Evolutionary conservation across 805 yeast species (phyloP).

Genomic region (Priceomyces medius): DNA sequence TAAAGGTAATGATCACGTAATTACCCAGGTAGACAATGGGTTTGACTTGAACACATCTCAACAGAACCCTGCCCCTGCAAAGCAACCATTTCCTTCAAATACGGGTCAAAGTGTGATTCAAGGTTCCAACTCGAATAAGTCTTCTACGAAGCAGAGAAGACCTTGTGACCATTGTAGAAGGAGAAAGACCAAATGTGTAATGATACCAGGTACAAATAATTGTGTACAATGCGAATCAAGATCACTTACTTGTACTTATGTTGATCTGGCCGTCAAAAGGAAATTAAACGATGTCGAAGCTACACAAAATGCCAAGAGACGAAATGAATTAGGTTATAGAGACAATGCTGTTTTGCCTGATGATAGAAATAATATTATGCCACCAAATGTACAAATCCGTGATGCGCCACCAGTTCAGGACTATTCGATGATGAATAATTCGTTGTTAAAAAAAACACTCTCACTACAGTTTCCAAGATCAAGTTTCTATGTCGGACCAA

Average conservation of each 20-base stretch:
- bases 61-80: neutral
- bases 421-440: constrained; percentile 61
- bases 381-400: constrained; percentile 47
- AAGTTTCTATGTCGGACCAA: constrained; percentile 83
- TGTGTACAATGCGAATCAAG: constrained; percentile 79
- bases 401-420: constrained; percentile 64
- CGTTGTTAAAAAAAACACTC: constrained; percentile 64
- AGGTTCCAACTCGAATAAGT: constrained; percentile 8
- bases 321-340: constrained; percentile 7
- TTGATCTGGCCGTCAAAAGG: constrained; percentile 52
- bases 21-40: neutral
- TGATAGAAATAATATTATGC: constrained; percentile 17
- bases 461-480: constrained; percentile 88
- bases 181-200: constrained; percentile 75
- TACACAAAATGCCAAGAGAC: constrained; percentile 16
- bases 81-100: neutral
- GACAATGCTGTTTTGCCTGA: constrained; percentile 12
- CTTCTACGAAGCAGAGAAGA: constrained; percentile 41
- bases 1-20: constrained; percentile 3
- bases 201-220: constrained; percentile 57
- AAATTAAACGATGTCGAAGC: constrained; percentile 19
- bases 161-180: constrained; percentile 88
- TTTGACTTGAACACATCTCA: neutral
- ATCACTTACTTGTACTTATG: constrained; percentile 71
- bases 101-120: constrained; percentile 5